A percentile compares a stretch with the other conserved stretches of the same genome.
Conservation (phyloP, 2,329 filamentous ascomycete species). For the Claviceps africana region DNA sequence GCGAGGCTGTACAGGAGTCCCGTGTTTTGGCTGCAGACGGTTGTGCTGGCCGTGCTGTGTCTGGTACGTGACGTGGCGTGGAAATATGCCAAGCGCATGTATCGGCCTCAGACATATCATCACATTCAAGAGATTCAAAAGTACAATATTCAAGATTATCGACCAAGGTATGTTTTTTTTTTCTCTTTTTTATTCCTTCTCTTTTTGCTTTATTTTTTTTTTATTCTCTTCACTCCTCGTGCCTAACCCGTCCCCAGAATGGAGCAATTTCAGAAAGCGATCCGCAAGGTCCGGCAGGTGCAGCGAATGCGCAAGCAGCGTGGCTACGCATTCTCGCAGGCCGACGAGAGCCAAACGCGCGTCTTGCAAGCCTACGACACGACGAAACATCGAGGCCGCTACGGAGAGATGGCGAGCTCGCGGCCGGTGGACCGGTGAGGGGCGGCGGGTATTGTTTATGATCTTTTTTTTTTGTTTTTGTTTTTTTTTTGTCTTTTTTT, state of each 20-base stretch:
- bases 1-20: slow-evolving; percentile 67
- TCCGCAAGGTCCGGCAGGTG: slow-evolving; percentile 93
- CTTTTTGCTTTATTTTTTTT: too few species aligned
- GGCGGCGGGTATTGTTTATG: not conserved
- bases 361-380: slow-evolving; percentile 97
- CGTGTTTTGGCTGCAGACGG: slow-evolving; percentile 81
- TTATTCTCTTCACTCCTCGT: not conserved
- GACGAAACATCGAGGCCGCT: slow-evolving; percentile 76
- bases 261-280: slow-evolving; percentile 99
- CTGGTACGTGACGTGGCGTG: slow-evolving; percentile 80
- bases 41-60: slow-evolving; percentile 68
- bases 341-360: slow-evolving; percentile 88
- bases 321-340: slow-evolving; percentile 95
- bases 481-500: not conserved
- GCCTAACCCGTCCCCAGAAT: slow-evolving; percentile 43
- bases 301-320: slow-evolving; percentile 99
- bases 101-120: slow-evolving; percentile 87
- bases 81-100: slow-evolving; percentile 98
- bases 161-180: slow-evolving; percentile 53
- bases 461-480: not conserved
- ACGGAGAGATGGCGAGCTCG: slow-evolving; percentile 76
- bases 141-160: slow-evolving; percentile 98
- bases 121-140: slow-evolving; percentile 99
- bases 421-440: slow-evolving; percentile 16
- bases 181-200: not conserved